Conservation (phyloP, 2,329 filamentous ascomycete species). For the Lasiodiplodia theobromae region DNA sequence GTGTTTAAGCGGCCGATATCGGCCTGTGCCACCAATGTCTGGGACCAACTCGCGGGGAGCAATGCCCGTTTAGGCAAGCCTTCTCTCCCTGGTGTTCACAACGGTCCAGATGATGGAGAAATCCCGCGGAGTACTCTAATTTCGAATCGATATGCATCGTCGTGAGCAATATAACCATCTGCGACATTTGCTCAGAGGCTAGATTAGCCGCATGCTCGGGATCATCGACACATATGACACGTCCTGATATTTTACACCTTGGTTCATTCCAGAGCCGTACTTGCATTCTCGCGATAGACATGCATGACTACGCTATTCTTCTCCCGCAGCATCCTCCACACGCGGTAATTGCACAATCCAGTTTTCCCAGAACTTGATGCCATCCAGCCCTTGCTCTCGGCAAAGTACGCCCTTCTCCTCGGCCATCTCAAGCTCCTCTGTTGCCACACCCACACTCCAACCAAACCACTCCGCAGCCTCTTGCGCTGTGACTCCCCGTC, state of each 20-base stretch:
- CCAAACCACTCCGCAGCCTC: constrained; percentile 89
- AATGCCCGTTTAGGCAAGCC: constrained; percentile 1
- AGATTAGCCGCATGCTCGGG: not conserved
- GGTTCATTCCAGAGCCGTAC: not conserved
- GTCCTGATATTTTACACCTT: not conserved
- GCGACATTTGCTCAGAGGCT: not conserved
- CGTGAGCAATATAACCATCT: not conserved
- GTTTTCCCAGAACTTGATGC: constrained; percentile 93
- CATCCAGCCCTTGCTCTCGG: constrained; percentile 90
- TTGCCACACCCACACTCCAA: constrained; percentile 96
- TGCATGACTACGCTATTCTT: not conserved
- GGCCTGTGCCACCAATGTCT: not conserved
- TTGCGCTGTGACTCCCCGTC: constrained; percentile 85
- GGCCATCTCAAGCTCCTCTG: constrained; percentile 95
- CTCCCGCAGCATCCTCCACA: not conserved
- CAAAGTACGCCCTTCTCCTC: constrained; percentile 89
- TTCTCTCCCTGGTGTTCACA: not conserved
- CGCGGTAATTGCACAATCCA: constrained; percentile 40
- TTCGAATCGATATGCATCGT: not conserved
- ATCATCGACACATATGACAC: not conserved
- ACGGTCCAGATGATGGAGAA: not conserved
- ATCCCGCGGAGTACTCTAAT: not conserved
- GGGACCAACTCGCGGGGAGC: not conserved
- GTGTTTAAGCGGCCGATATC: constrained; percentile 25
- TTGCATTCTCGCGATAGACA: not conserved